Evolutionary conservation across 495 filamentous ascomycete genomes (phyloP), one percentile per base, ranked within the genome.

Genomic region (Evansstolkia leycettana): DNA sequence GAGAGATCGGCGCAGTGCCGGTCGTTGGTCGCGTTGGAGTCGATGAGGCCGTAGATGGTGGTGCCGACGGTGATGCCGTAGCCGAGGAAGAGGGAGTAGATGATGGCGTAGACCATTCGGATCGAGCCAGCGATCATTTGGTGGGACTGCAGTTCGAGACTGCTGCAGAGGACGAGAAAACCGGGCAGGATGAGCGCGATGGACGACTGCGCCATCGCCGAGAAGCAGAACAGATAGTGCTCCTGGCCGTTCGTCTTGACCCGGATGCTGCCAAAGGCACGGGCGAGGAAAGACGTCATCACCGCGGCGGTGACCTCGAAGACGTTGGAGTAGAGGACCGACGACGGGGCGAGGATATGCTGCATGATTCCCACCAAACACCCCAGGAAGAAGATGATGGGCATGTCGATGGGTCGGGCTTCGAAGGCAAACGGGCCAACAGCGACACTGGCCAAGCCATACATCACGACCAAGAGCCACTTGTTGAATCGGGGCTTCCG

Each of bases 51-150:
- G 53, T 92, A 94, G 13, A 96, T 66, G 2, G 82, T 83, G 0
- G 85, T 86, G 20, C 89, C 89, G 25, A 96, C 84, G 0, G 89
- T 94, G 46, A 96, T 93, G 16, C 88, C 89, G 45, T 88, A 95
- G 17, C 86, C 89, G 5, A 96, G 76, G 59, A 94, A 94, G 1
- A 95, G 68, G 0, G 88, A 89, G 55, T 94, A 95, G 39, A 95
- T 89, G 41, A 95, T 80, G 7, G 86, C 82, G 49, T 94, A 94
- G 1, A 96, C 84, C 82, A 95, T 89, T 28, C 89, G 83, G 23
- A 94, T 84, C 7, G 83, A 87, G 2, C 89, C 89, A 16, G 89
- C 84, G 13, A 95, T 82, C 34, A 96, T 79, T 40, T 81, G 78
- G 33, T 76, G 72, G 2, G 82, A 89, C 54, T 95, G 89, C 9